Evolutionary conservation across 371 early-diverging fungal species (phyloP).

Genomic region (Mortierella sp.): DNA sequence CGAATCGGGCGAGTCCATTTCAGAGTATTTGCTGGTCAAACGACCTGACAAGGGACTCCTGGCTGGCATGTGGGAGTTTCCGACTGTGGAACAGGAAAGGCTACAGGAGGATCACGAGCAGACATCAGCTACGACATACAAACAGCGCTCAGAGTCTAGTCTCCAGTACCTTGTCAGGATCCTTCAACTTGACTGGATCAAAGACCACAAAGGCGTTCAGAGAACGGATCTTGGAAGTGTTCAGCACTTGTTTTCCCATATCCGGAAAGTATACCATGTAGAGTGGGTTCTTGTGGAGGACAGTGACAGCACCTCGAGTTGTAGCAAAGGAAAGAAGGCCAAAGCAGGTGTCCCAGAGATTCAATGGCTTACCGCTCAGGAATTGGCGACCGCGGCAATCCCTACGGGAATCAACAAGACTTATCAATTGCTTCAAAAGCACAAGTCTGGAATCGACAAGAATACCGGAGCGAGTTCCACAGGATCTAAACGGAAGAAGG

Average conservation of each 20-base stretch:
- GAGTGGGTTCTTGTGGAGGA: slow-evolving; percentile 61
- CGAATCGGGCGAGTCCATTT: slow-evolving; percentile 11
- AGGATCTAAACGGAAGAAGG: slow-evolving; percentile 15
- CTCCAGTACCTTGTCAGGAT: slow-evolving; percentile 49
- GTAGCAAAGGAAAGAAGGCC: not conserved
- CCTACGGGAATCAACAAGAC: slow-evolving; percentile 78
- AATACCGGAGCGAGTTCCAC: not conserved
- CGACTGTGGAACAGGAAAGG: slow-evolving; percentile 61
- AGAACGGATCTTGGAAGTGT: slow-evolving; percentile 66
- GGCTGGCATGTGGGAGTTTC: slow-evolving; percentile 88
- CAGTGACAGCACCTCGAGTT: not conserved
- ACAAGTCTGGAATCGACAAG: slow-evolving; percentile 12
- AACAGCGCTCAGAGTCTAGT: slow-evolving; percentile 53
- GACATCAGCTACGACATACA: slow-evolving; percentile 47
- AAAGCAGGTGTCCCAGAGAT: slow-evolving; percentile 17
- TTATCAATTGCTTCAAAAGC: slow-evolving; percentile 62
- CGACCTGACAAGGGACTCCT: slow-evolving; percentile 72
- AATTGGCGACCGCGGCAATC: slow-evolving; percentile 66
- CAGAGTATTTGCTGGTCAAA: slow-evolving; percentile 66
- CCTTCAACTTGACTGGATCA: slow-evolving; percentile 26
- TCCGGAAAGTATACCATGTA: slow-evolving; percentile 69
- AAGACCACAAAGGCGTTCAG: slow-evolving; percentile 13
- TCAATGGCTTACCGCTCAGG: slow-evolving; percentile 65
- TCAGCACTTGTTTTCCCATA: slow-evolving; percentile 79
- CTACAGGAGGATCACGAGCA: slow-evolving; percentile 11